phyloP scores from a whole-genome alignment of 1,284 basidiomycete species.

The Cutaneotrichosporon mucoides region DNA sequence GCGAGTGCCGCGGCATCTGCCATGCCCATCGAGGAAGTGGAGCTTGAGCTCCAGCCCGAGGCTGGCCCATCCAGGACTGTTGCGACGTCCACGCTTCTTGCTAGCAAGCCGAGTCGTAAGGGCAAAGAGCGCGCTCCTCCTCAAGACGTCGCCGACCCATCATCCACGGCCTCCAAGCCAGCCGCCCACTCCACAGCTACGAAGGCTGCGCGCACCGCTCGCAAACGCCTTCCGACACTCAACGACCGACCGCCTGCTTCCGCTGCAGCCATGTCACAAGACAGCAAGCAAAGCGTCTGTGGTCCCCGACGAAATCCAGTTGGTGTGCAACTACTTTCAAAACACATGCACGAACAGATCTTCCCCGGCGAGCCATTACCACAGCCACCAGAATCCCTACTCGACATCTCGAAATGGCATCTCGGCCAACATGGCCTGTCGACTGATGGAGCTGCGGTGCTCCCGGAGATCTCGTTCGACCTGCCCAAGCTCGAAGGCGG shows the following conservation, averaged over 20 bases:
- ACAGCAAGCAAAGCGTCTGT: background rate
- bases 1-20: background rate
- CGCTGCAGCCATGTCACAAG: background rate
- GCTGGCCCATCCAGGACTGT: background rate
- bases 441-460: slow-evolving; percentile 70
- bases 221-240: background rate
- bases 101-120: slow-evolving; percentile 10
- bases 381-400: slow-evolving; percentile 58
- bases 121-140: slow-evolving; percentile 27
- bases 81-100: background rate
- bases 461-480: slow-evolving; percentile 72
- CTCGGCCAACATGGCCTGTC: slow-evolving; percentile 74
- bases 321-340: slow-evolving; percentile 87
- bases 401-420: slow-evolving; percentile 75
- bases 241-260: background rate
- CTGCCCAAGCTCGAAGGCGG: slow-evolving; percentile 79
- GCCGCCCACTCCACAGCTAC: background rate
- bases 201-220: background rate
- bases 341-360: slow-evolving; percentile 71
- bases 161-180: background rate
- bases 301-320: slow-evolving; percentile 65
- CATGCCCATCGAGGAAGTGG: background rate
- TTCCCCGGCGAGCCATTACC: slow-evolving; percentile 71
- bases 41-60: background rate
- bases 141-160: background rate